phyloP scores from a whole-genome alignment of 441 rosid genomes.

The Populus hybrid region DNA sequence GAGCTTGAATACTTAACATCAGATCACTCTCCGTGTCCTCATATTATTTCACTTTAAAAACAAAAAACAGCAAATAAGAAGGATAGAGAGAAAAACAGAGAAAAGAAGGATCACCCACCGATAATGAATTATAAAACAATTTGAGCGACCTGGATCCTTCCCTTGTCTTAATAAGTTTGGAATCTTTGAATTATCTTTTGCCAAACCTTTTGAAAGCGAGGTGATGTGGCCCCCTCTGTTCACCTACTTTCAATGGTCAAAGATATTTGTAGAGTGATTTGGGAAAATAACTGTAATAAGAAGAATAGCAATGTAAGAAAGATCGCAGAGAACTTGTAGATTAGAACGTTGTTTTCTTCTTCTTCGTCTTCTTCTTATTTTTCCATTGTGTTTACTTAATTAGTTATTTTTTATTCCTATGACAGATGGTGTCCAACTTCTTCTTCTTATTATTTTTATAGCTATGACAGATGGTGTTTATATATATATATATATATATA shows the following conservation, averaged over 20 bases:
- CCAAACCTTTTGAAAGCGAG: not conserved
- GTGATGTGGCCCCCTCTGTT: not conserved
- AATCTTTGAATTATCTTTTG: not conserved
- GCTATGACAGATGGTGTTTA: not conserved
- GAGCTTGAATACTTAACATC: not conserved
- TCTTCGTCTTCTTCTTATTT: too few species aligned
- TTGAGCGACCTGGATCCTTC: not conserved
- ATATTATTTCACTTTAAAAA: too few species aligned
- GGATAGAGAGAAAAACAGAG: not conserved
- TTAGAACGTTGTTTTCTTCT: not conserved
- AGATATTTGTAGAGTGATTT: not conserved
- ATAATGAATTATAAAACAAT: not conserved
- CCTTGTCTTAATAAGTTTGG: not conserved
- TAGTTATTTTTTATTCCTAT: too few species aligned
- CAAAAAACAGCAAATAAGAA: not conserved
- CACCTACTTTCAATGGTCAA: not conserved
- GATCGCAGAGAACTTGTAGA: not conserved
- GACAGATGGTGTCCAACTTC: too few species aligned
- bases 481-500: too few species aligned
- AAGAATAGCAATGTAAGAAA: too few species aligned
- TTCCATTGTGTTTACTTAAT: not conserved
- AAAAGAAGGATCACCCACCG: not conserved
- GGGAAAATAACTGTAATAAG: not conserved
- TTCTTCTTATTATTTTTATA: too few species aligned
- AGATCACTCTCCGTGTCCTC: not conserved